Conservation (phyloP, 495 filamentous ascomycete genomes). For the Penicillium cinerascens region DNA sequence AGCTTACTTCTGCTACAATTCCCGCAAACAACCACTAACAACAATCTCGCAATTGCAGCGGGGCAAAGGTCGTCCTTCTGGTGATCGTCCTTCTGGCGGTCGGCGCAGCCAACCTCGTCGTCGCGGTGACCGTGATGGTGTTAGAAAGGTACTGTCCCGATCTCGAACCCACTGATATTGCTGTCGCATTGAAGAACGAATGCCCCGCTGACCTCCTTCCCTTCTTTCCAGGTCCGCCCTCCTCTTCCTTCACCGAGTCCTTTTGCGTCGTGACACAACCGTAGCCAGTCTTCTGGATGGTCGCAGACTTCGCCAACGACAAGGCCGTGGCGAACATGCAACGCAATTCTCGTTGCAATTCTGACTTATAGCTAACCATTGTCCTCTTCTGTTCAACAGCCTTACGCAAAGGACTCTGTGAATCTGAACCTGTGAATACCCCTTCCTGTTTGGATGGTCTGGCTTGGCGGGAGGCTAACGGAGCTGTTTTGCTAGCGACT, state of each 20-base stretch:
- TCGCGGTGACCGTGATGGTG: constrained; percentile 57
- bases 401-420: constrained; percentile 51
- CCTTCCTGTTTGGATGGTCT: neutral
- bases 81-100: constrained; percentile 41
- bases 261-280: constrained; percentile 40
- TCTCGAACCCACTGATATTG: neutral
- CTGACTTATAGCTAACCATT: constrained; percentile 55
- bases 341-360: constrained; percentile 41
- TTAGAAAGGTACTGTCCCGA: constrained; percentile 66
- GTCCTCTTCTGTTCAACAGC: constrained; percentile 51
- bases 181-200: neutral
- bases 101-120: constrained; percentile 60
- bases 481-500: constrained; percentile 57
- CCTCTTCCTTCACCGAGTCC: constrained; percentile 37
- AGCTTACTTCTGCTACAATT: neutral
- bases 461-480: constrained; percentile 13
- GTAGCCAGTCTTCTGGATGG: constrained; percentile 31
- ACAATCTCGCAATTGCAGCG: constrained; percentile 21
- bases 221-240: constrained; percentile 38
- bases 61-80: constrained; percentile 37
- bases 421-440: constrained; percentile 52
- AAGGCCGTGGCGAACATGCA: constrained; percentile 33
- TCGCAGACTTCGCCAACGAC: constrained; percentile 31
- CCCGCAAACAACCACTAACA: constrained; percentile 11
- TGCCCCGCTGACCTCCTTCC: constrained; percentile 26